Evolutionary conservation across 352 stramenopile species (phyloP).

Genomic region (Phytophthora capsici): DNA sequence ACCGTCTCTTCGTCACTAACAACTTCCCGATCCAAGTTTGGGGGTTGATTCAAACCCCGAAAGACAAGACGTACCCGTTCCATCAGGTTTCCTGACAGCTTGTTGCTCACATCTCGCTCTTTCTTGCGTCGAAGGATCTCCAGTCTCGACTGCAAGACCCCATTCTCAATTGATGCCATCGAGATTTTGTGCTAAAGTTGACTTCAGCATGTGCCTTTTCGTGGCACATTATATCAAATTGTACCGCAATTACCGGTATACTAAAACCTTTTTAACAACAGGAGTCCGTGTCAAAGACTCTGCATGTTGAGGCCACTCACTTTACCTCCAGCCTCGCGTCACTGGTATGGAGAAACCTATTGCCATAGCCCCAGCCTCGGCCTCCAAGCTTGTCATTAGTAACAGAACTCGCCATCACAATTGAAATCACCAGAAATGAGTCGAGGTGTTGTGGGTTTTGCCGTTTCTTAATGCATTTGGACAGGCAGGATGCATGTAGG

Average conservation of each 20-base stretch:
- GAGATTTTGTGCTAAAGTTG: too few species aligned
- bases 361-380: not conserved
- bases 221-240: too few species aligned
- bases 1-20: constrained; percentile 1
- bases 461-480: constrained; percentile 10
- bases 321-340: constrained; percentile 5
- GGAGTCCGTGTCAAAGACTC: constrained; percentile 5
- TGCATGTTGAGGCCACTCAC: not conserved
- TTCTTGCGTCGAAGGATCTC: constrained; percentile 18
- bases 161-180: constrained; percentile 6
- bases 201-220: too few species aligned
- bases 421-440: not conserved
- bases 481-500: constrained; percentile 7
- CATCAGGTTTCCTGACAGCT: constrained; percentile 30
- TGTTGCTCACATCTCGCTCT: constrained; percentile 5
- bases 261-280: constrained; percentile 18
- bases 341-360: constrained; percentile 18
- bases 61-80: constrained; percentile 29
- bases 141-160: constrained; percentile 13
- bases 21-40: not conserved
- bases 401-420: constrained; percentile 2
- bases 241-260: too few species aligned
- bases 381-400: constrained; percentile 9
- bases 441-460: constrained; percentile 12
- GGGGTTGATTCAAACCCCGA: too few species aligned